A percentile compares a stretch with the other conserved stretches of the same genome.
These are phyloP conservation scores for Salvia rosmarinus DNA, from an alignment of 257 asterid genomes.

Conservation along the genomic window DNA sequence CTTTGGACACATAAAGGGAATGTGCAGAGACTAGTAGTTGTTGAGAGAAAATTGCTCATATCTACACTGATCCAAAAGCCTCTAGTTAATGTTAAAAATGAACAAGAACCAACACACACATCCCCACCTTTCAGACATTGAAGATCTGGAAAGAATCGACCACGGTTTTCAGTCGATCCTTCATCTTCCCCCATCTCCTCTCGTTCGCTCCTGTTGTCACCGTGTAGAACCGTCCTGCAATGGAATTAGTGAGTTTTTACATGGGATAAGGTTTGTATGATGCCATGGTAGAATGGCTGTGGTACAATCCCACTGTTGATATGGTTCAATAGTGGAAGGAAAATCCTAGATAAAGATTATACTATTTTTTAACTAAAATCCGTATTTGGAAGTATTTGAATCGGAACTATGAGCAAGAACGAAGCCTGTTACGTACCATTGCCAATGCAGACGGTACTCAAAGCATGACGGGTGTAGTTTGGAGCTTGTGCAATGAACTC, in stretches of 20 bases:
- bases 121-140: slow-evolving; percentile 39
- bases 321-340: too few species aligned
- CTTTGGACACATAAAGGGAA: slow-evolving; percentile 21
- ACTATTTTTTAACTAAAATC: background rate
- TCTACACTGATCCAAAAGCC: slow-evolving; percentile 49
- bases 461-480: slow-evolving; percentile 89
- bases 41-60: slow-evolving; percentile 44
- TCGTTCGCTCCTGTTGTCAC: slow-evolving; percentile 89
- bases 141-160: slow-evolving; percentile 79
- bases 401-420: background rate
- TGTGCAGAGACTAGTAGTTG: slow-evolving; percentile 29
- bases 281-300: too few species aligned
- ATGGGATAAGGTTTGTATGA: background rate
- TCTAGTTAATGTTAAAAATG: slow-evolving; percentile 35
- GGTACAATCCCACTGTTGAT: too few species aligned
- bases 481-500: slow-evolving; percentile 84
- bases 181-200: slow-evolving; percentile 95
- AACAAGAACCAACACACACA: slow-evolving; percentile 21
- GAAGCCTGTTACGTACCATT: slow-evolving; percentile 53
- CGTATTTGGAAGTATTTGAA: background rate
- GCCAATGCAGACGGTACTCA: slow-evolving; percentile 70
- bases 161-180: slow-evolving; percentile 76
- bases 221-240: slow-evolving; percentile 86
- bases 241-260: background rate
- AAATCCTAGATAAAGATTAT: background rate